A percentile compares a stretch with the other conserved stretches of the same genome.
Conservation (phyloP, 768 basidiomycete species). For the Suillus brevipes region DNA sequence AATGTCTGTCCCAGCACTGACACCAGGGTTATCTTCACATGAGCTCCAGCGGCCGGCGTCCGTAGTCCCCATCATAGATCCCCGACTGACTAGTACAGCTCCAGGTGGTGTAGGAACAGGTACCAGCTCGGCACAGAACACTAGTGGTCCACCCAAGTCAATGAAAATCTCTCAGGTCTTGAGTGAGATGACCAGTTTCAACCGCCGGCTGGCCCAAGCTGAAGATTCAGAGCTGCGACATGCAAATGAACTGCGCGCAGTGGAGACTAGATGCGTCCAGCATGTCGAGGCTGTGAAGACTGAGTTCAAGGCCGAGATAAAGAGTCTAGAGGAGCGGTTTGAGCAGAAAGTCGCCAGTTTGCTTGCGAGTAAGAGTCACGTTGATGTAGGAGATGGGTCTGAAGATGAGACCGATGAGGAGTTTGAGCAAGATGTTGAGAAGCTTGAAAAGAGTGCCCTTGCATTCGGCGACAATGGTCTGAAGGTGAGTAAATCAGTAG, state of each 20-base stretch:
- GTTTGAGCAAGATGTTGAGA: not conserved
- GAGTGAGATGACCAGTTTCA: slow-evolving; percentile 1
- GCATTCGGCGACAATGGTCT: not conserved
- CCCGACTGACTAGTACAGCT: not conserved
- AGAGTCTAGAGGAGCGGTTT: not conserved
- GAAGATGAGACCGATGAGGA: not conserved
- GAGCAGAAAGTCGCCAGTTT: not conserved
- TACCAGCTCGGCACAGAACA: not conserved
- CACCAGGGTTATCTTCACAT: not conserved
- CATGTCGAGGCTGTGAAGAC: not conserved
- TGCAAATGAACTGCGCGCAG: not conserved
- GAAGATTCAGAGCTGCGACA: not conserved
- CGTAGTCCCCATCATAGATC: not conserved
- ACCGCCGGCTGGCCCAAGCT: not conserved
- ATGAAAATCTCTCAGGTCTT: not conserved
- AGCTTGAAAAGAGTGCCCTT: slow-evolving; percentile 12
- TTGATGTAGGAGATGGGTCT: not conserved
- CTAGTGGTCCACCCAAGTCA: not conserved
- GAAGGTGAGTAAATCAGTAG: not conserved
- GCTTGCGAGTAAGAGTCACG: not conserved
- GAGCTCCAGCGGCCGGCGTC: not conserved
- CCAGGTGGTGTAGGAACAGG: not conserved
- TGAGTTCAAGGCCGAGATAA: not conserved
- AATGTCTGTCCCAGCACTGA: not conserved
- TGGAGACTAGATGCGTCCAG: not conserved